Conservation (phyloP, 805 yeast genomes). For the Cyberlindnera mycetangii region DNA sequence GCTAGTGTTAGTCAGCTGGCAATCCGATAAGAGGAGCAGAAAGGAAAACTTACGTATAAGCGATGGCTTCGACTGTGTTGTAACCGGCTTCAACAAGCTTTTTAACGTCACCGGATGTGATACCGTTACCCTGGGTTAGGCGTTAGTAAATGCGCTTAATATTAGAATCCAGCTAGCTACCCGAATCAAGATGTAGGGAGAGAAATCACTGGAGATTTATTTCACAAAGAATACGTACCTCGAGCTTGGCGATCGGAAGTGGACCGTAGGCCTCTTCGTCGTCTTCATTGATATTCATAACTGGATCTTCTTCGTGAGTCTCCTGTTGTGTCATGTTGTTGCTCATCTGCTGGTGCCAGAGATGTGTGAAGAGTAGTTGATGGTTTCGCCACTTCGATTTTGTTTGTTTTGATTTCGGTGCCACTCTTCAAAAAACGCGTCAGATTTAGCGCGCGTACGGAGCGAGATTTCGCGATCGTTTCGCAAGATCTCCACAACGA, state of each 20-base stretch:
- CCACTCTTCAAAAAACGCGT: background rate
- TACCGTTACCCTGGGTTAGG: conserved; percentile 67
- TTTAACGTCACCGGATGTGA: conserved; percentile 70
- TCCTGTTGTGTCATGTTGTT: conserved; percentile 16
- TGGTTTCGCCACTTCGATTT: background rate
- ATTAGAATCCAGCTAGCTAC: background rate
- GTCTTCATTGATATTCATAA: conserved; percentile 35
- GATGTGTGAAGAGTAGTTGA: background rate
- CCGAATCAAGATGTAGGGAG: no score
- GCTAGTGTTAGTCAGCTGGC: conserved; percentile 8
- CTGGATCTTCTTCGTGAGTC: conserved; percentile 14
- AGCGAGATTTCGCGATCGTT: background rate
- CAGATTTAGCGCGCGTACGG: background rate
- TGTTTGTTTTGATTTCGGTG: conserved; percentile 16
- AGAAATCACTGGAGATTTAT: no score
- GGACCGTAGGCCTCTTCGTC: conserved; percentile 60
- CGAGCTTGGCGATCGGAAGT: conserved; percentile 48
- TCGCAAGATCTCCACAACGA: no score
- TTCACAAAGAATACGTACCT: conserved; percentile 25
- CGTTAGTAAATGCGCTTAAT: background rate
- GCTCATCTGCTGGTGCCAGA: background rate
- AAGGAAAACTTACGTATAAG: conserved; percentile 56
- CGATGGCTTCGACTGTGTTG: conserved; percentile 89
- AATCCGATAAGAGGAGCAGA: background rate
- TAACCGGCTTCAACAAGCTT: conserved; percentile 81